A percentile compares a stretch with the other conserved stretches of the same genome.
Conservation (phyloP, 257 asterid species). For the Paulownia fortunei region DNA sequence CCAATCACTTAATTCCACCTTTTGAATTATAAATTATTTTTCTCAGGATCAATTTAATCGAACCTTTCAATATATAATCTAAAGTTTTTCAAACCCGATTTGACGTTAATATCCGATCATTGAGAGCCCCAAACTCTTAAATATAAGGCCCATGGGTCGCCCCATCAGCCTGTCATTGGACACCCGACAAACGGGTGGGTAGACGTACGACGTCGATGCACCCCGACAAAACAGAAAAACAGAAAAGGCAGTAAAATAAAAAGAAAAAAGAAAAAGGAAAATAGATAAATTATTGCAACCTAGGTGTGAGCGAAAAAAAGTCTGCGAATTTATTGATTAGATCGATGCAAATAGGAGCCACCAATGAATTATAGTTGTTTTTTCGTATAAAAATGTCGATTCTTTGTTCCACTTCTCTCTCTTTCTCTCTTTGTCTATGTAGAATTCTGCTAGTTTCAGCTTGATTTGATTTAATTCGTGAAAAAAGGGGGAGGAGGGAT, state of each 20-base stretch:
- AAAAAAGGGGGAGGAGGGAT: neutral
- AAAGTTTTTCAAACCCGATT: too few relatives aligned
- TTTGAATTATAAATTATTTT: neutral
- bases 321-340: constrained; percentile 38
- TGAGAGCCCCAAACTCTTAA: neutral
- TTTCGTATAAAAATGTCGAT: constrained; percentile 12
- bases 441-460: constrained; percentile 18
- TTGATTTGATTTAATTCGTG: constrained; percentile 17
- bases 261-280: too few relatives aligned
- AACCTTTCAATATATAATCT: too few relatives aligned
- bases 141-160: neutral
- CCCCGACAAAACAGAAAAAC: constrained; percentile 4
- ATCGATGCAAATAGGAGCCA: constrained; percentile 38
- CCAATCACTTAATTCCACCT: too few relatives aligned
- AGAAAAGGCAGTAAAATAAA: neutral
- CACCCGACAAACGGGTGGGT: neutral
- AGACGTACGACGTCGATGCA: constrained; percentile 13
- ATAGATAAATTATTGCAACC: constrained; percentile 24
- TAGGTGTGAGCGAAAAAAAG: constrained; percentile 34
- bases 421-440: constrained; percentile 1
- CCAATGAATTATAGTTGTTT: constrained; percentile 28
- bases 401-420: neutral
- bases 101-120: too few relatives aligned
- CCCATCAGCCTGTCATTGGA: neutral
- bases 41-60: neutral